Percentiles rank a stretch among this genome's conserved stretches.
These are phyloP conservation scores for Tulasnella sp. DNA, from an alignment of 768 basidiomycete species.

Conservation along the genomic window DNA sequence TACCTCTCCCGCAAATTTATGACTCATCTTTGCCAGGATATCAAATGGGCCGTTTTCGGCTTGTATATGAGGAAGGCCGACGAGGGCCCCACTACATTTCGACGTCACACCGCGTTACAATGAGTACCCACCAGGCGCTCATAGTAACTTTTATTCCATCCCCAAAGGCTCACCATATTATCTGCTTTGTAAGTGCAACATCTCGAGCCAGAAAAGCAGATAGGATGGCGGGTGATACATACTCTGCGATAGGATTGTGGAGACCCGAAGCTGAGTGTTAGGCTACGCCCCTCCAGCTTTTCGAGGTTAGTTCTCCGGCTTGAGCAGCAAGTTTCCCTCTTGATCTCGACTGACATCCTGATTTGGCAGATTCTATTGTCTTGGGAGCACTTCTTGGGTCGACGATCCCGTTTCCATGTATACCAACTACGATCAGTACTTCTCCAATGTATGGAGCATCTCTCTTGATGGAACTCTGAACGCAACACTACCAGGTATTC, in stretches of 20 bases:
- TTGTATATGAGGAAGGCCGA: neutral
- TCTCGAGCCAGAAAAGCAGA: neutral
- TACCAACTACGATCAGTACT: neutral
- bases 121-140: neutral
- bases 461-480: neutral
- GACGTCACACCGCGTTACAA: neutral
- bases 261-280: too few species aligned
- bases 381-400: neutral
- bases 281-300: neutral
- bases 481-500: neutral
- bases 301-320: neutral
- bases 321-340: too few species aligned
- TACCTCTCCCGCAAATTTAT: too few species aligned
- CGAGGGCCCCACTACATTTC: neutral
- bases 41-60: neutral
- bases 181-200: neutral
- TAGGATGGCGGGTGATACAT: too few species aligned
- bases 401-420: neutral
- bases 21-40: neutral
- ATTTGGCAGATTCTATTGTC: neutral
- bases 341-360: too few species aligned
- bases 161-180: neutral
- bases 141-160: neutral
- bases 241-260: neutral
- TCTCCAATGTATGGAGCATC: neutral